These are phyloP conservation scores for Posidonia australis DNA, from an alignment of 106 monocot species.

Conservation along the genomic window DNA sequence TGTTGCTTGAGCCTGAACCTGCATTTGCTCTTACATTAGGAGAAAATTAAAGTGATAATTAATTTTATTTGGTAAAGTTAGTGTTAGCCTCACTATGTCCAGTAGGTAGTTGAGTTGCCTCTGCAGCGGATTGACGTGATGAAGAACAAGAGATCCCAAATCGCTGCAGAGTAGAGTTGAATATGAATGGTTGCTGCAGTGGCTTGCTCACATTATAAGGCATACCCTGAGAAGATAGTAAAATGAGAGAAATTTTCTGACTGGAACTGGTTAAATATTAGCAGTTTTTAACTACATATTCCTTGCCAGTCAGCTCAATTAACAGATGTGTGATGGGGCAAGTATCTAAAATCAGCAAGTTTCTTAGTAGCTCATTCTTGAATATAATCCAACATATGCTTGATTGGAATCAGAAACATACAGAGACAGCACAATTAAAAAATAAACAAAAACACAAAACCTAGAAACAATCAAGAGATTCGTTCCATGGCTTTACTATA, in stretches of 20 bases:
- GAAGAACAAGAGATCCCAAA: slow-evolving; percentile 10
- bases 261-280: too few relatives aligned
- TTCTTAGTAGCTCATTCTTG: too few relatives aligned
- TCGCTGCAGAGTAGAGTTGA: slow-evolving; percentile 10
- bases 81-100: background rate
- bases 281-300: too few relatives aligned
- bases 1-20: background rate
- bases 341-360: too few relatives aligned
- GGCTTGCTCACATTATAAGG: slow-evolving; percentile 1
- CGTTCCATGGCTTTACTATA: too few relatives aligned
- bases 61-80: background rate
- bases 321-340: too few relatives aligned
- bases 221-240: background rate
- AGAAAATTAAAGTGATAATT: background rate
- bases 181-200: slow-evolving; percentile 3
- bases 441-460: too few relatives aligned
- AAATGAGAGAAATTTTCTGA: background rate
- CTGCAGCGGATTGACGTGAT: slow-evolving; percentile 4
- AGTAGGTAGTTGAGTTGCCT: background rate
- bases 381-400: too few relatives aligned
- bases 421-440: too few relatives aligned
- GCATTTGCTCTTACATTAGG: background rate
- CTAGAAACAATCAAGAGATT: too few relatives aligned
- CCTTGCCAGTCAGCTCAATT: too few relatives aligned
- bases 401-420: too few relatives aligned